A percentile compares a stretch with the other conserved stretches of the same genome.
These are phyloP conservation scores for Colletotrichum tropicicola DNA, from an alignment of 2,329 filamentous ascomycete species.

Conservation along the genomic window DNA sequence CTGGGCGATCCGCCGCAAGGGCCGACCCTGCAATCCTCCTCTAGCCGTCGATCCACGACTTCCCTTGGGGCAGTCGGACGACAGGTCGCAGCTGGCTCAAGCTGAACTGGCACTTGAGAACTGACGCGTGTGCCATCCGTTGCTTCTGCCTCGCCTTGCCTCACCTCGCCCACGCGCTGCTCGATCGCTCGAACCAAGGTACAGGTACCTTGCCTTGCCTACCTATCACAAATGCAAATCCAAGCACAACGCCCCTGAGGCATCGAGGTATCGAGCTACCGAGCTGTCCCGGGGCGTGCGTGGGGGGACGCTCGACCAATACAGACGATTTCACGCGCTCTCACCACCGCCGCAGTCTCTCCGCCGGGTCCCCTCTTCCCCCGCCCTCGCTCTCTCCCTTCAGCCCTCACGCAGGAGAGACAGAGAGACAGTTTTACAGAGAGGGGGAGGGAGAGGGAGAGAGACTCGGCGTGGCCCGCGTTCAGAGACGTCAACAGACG, in stretches of 20 bases:
- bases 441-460: no score
- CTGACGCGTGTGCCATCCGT: not conserved
- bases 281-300: not conserved
- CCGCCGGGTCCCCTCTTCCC: not conserved
- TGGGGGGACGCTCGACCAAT: not conserved
- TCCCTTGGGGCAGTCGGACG: not conserved
- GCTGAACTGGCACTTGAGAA: not conserved
- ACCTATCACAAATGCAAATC: not conserved
- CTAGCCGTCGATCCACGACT: constrained; percentile 29
- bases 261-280: not conserved
- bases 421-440: no score
- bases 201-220: not conserved
- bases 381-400: not conserved
- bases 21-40: constrained; percentile 21
- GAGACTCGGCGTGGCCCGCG: no score
- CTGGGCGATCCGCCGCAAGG: constrained; percentile 17
- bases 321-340: not conserved
- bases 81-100: not conserved
- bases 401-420: not conserved
- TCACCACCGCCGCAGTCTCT: not conserved
- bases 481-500: no score
- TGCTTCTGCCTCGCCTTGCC: not conserved
- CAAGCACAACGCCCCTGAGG: not conserved
- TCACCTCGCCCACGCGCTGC: not conserved
- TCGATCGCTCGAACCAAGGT: not conserved